phyloP scores from a whole-genome alignment of 2,329 filamentous ascomycete genomes.

The Zymoseptoria pseudotritici region DNA sequence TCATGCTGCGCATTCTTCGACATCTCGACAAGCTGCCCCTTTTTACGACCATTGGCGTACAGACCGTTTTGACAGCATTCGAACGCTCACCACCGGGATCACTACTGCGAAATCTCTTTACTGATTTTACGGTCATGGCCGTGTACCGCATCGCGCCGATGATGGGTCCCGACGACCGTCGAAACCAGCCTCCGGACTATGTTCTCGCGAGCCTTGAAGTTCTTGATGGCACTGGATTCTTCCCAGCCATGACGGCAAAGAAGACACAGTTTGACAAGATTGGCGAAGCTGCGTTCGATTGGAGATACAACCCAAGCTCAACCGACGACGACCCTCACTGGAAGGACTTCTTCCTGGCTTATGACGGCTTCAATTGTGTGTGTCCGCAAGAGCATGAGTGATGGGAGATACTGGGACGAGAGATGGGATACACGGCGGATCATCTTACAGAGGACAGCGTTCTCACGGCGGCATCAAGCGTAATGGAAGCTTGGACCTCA shows the following conservation, averaged over 20 bases:
- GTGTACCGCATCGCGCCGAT: background rate
- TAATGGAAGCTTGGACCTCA: too few relatives aligned
- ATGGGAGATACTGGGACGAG: background rate
- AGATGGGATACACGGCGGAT: too few relatives aligned
- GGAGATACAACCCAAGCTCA: background rate
- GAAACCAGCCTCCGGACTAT: background rate
- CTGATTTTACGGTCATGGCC: background rate
- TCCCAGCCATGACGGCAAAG: background rate
- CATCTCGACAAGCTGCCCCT: background rate
- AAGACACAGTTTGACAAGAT: background rate
- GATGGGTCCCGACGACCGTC: background rate
- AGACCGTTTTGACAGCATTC: background rate
- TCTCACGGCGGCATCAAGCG: too few relatives aligned
- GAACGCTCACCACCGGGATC: background rate
- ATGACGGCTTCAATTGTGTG: background rate
- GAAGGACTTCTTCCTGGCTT: background rate
- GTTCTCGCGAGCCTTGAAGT: background rate
- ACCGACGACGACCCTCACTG: background rate
- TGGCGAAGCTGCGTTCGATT: background rate
- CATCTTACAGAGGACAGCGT: too few relatives aligned
- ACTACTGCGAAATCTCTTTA: background rate
- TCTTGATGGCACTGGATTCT: background rate
- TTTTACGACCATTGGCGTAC: background rate
- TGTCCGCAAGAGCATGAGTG: background rate
- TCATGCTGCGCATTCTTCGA: conserved; percentile 1